These are phyloP conservation scores for Kodamaea lidongshanica DNA, from an alignment of 805 yeast species.

Conservation along the genomic window DNA sequence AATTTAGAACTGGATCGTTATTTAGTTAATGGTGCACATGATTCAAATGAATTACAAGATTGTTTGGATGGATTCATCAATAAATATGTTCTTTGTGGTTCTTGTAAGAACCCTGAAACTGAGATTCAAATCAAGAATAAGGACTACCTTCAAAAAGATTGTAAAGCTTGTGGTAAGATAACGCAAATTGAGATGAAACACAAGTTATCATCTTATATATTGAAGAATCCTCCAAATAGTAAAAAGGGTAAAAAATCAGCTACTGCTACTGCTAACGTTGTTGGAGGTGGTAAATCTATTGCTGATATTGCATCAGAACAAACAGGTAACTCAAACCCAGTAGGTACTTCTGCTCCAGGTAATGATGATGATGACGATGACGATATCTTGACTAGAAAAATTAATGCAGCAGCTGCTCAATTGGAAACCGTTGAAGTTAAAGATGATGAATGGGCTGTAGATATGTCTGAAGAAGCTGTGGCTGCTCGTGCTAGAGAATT, in stretches of 20 bases:
- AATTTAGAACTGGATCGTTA: conserved; percentile 78
- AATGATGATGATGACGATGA: conserved; percentile 51
- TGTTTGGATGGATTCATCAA: conserved; percentile 88
- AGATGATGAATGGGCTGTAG: conserved; percentile 97
- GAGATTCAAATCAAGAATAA: conserved; percentile 75
- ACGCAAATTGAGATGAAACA: conserved; percentile 79
- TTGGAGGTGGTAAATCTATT: conserved; percentile 80
- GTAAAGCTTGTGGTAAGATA: conserved; percentile 97
- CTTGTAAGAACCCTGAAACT: conserved; percentile 97
- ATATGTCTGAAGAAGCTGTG: conserved; percentile 93
- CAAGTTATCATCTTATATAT: conserved; percentile 77
- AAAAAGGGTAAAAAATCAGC: conserved; percentile 60
- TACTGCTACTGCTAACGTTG: conserved; percentile 83
- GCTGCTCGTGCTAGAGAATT: conserved; percentile 84
- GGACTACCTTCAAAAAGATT: conserved; percentile 76
- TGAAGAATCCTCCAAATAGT: conserved; percentile 79
- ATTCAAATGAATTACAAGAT: conserved; percentile 85
- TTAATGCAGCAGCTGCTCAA: conserved; percentile 77
- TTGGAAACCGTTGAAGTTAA: conserved; percentile 57
- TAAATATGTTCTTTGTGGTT: conserved; percentile 88
- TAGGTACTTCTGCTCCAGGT: conserved; percentile 27
- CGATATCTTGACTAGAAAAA: conserved; percentile 69
- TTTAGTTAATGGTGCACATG: conserved; percentile 92
- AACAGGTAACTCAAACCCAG: conserved; percentile 20
- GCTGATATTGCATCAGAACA: conserved; percentile 63